Evolutionary conservation across 2,329 filamentous ascomycete species (phyloP).

Genomic region (Talaromyces sp.): DNA sequence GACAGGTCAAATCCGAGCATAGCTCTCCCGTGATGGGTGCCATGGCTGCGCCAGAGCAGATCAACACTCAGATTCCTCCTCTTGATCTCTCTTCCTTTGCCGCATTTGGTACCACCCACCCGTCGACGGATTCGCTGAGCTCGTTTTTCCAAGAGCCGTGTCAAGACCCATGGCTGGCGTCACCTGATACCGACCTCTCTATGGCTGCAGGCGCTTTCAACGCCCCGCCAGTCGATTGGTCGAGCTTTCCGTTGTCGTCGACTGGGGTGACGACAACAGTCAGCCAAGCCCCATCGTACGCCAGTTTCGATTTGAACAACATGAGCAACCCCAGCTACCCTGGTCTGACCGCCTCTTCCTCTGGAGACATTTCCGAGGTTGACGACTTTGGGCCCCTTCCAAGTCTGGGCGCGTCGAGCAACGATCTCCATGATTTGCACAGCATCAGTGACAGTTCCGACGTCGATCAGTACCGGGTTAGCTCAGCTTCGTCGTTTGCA

Average conservation of each 20-base stretch:
- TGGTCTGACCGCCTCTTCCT: slow-evolving; percentile 41
- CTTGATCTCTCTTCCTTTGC: slow-evolving; percentile 35
- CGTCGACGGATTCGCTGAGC: slow-evolving; percentile 27
- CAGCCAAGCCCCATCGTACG: slow-evolving; percentile 42
- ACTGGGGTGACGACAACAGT: slow-evolving; percentile 31
- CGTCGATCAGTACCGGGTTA: slow-evolving; percentile 36
- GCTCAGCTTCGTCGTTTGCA: slow-evolving; percentile 39
- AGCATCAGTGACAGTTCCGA: slow-evolving; percentile 39
- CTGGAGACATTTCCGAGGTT: slow-evolving; percentile 45
- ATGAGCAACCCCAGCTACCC: slow-evolving; percentile 31
- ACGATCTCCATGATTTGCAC: slow-evolving; percentile 33
- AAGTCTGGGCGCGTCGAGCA: slow-evolving; percentile 21
- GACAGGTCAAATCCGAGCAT: slow-evolving; percentile 41
- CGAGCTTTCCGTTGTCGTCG: slow-evolving; percentile 40
- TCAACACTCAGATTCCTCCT: slow-evolving; percentile 31
- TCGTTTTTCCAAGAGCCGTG: slow-evolving; percentile 34
- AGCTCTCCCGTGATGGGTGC: slow-evolving; percentile 38
- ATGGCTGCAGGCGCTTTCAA: slow-evolving; percentile 34
- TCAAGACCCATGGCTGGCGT: slow-evolving; percentile 37
- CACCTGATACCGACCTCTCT: slow-evolving; percentile 38
- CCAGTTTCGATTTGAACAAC: slow-evolving; percentile 41
- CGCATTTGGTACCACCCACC: slow-evolving; percentile 26
- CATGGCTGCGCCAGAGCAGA: slow-evolving; percentile 25
- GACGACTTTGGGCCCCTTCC: slow-evolving; percentile 39
- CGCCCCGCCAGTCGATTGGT: slow-evolving; percentile 45